Percentiles rank a stretch among this genome's conserved stretches.
Conservation (phyloP, 805 yeast genomes). For the Vanderwaltozyma polyspora region DNA sequence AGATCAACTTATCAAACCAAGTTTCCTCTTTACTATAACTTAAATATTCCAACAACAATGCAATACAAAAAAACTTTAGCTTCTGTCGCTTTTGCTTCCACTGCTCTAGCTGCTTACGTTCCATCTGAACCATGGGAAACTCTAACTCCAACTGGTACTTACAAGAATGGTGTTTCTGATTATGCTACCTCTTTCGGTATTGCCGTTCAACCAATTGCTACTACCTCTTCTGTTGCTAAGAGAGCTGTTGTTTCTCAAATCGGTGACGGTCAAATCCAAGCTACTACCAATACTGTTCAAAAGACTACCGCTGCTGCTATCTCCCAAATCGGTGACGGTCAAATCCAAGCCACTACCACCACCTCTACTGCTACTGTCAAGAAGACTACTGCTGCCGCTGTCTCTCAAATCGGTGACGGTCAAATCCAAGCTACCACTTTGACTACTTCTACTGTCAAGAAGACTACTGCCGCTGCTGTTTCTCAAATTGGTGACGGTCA, state of each 20-base stretch:
- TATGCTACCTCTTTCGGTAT: constrained; percentile 53
- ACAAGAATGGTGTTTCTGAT: constrained; percentile 46
- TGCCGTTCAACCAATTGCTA: constrained; percentile 42
- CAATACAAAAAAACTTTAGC: constrained; percentile 33
- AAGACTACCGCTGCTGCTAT: constrained; percentile 26
- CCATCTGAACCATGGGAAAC: constrained; percentile 63
- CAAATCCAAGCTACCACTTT: constrained; percentile 37
- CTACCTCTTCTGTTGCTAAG: constrained; percentile 27
- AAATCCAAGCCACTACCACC: constrained; percentile 33
- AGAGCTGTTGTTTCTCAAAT: constrained; percentile 31
- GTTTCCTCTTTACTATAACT: too few species aligned
- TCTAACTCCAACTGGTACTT: constrained; percentile 50
- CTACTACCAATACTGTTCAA: too few species aligned
- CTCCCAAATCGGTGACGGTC: constrained; percentile 40
- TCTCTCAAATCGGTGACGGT: constrained; percentile 28
- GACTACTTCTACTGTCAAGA: constrained; percentile 33
- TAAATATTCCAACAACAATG: constrained; percentile 30
- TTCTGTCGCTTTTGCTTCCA: constrained; percentile 35
- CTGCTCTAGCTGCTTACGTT: constrained; percentile 49
- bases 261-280: constrained; percentile 33
- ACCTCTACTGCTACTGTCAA: constrained; percentile 28
- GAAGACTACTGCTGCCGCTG: constrained; percentile 25
- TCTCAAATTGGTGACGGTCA: constrained; percentile 25
- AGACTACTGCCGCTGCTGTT: constrained; percentile 34
- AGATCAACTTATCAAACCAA: too few species aligned